Percentiles rank a stretch among this genome's conserved stretches.
These are phyloP conservation scores for Melanomma pulvis-pyrius DNA, from an alignment of 495 filamentous ascomycete genomes.

Conservation along the genomic window DNA sequence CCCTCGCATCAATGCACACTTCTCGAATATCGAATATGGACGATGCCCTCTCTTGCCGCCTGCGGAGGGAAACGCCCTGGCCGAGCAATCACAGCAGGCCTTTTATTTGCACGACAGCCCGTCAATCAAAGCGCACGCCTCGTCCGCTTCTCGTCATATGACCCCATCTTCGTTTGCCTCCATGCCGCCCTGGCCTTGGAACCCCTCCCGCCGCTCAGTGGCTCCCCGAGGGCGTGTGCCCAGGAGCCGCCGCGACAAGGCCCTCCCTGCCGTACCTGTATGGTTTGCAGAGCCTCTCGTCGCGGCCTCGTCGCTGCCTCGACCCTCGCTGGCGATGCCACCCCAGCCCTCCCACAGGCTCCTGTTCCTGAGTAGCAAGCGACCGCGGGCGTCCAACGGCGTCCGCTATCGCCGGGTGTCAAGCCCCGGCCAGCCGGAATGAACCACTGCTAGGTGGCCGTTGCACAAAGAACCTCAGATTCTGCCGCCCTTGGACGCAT, in stretches of 20 bases:
- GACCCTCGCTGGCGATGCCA: background rate
- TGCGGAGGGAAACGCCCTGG: background rate
- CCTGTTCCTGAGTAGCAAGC: constrained; percentile 31
- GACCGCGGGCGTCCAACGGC: constrained; percentile 15
- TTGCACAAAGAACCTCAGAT: constrained; percentile 25
- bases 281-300: background rate
- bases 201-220: constrained; percentile 7
- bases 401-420: constrained; percentile 11
- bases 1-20: background rate
- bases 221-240: background rate
- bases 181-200: constrained; percentile 16
- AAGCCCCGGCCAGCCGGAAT: constrained; percentile 7
- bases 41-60: background rate
- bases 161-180: constrained; percentile 12
- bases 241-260: background rate
- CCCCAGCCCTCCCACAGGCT: background rate
- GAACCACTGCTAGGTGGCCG: constrained; percentile 2
- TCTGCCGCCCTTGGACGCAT: constrained; percentile 34
- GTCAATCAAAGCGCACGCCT: constrained; percentile 16
- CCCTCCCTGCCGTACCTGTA: constrained; percentile 4
- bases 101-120: constrained; percentile 14
- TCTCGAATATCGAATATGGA: background rate
- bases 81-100: constrained; percentile 17
- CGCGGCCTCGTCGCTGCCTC: background rate
- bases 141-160: constrained; percentile 16